Percentiles rank a stretch among this genome's conserved stretches.
Conservation (phyloP, 768 basidiomycete species). For the Boletus coccyginus region DNA sequence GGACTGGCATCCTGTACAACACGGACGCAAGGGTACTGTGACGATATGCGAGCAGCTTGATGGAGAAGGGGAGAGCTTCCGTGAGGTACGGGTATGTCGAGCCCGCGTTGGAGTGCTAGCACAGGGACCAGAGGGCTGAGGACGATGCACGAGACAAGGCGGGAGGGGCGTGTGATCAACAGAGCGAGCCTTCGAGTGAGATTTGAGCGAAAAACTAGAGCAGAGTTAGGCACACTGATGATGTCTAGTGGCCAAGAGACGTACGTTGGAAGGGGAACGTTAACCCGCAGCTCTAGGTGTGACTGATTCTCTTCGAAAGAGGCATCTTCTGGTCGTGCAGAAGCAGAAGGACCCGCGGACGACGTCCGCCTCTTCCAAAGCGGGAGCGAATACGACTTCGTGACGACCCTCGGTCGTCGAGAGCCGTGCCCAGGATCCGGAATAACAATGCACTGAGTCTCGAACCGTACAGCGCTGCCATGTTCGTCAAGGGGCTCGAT, state of each 20-base stretch:
- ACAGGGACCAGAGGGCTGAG: constrained; percentile 20
- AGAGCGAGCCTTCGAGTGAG: constrained; percentile 41
- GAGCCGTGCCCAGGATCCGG: constrained; percentile 48
- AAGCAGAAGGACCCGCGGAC: constrained; percentile 14
- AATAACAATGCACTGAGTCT: constrained; percentile 71
- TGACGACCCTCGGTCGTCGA: constrained; percentile 50
- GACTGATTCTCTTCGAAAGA: constrained; percentile 37
- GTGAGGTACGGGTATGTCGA: constrained; percentile 18
- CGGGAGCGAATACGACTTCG: constrained; percentile 67
- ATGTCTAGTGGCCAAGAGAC: constrained; percentile 17
- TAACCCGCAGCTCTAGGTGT: constrained; percentile 53
- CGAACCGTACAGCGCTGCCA: constrained; percentile 56
- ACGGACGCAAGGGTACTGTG: constrained; percentile 69
- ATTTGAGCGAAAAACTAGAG: constrained; percentile 42
- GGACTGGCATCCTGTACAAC: constrained; percentile 61
- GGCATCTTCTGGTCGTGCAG: constrained; percentile 21
- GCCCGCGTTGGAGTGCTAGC: neutral
- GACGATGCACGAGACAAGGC: constrained; percentile 55
- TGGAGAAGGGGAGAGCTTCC: constrained; percentile 29
- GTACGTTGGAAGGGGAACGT: constrained; percentile 62
- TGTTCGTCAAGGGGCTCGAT: constrained; percentile 19
- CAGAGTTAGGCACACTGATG: neutral
- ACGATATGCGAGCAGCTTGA: constrained; percentile 35
- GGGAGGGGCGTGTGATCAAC: constrained; percentile 37
- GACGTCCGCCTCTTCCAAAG: constrained; percentile 51